phyloP scores from a whole-genome alignment of 2,329 filamentous ascomycete genomes.

The Curvularia verruculosa region DNA sequence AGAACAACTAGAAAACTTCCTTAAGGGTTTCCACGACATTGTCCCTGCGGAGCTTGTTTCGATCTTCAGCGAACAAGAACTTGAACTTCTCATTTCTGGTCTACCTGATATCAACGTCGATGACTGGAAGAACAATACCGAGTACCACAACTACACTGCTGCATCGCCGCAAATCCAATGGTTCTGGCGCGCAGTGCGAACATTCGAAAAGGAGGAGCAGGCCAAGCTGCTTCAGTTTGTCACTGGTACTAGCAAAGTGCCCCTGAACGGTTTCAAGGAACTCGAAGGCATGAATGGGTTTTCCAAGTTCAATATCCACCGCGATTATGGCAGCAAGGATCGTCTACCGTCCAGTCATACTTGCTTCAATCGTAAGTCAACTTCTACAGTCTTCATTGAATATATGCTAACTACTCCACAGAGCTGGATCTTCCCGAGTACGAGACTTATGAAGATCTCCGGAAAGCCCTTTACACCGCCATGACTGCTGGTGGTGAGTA shows the following conservation, averaged over 20 bases:
- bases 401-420: slow-evolving; percentile 54
- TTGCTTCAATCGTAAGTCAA: slow-evolving; percentile 94
- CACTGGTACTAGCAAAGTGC: slow-evolving; percentile 97
- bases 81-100: slow-evolving; percentile 94
- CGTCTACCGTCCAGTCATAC: slow-evolving; percentile 95
- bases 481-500: slow-evolving; percentile 98
- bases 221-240: slow-evolving; percentile 98
- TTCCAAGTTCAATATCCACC: slow-evolving; percentile 97
- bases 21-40: slow-evolving; percentile 97
- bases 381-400: background rate
- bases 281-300: slow-evolving; percentile 99
- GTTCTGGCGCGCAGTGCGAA: slow-evolving; percentile 98
- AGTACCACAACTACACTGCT: slow-evolving; percentile 96
- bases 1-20: slow-evolving; percentile 91
- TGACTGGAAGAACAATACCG: slow-evolving; percentile 98
- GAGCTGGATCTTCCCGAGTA: slow-evolving; percentile 98
- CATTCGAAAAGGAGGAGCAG: slow-evolving; percentile 98
- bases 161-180: slow-evolving; percentile 97
- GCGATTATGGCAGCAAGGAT: slow-evolving; percentile 96
- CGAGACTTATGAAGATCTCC: slow-evolving; percentile 89
- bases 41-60: slow-evolving; percentile 92
- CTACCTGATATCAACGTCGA: slow-evolving; percentile 97
- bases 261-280: slow-evolving; percentile 98
- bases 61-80: slow-evolving; percentile 98
- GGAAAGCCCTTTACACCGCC: slow-evolving; percentile 87